Base-by-base conservation (phyloP, 1,284 basidiomycete species). In the Tylopilus orsonianus region DNA sequence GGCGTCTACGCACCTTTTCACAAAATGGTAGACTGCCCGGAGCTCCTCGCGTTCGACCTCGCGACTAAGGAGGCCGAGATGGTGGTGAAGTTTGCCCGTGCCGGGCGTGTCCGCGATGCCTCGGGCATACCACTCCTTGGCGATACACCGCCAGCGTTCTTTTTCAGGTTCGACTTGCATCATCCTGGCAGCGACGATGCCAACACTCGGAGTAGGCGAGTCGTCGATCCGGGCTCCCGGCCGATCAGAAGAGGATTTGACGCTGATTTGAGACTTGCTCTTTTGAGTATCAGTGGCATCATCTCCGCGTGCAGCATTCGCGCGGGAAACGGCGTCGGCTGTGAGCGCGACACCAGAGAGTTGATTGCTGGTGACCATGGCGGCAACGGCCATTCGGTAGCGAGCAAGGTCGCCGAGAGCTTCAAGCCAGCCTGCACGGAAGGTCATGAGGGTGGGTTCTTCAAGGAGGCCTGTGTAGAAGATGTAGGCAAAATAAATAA, bases 371-470 rank as follows among this genome's bases (percentile, higher is more conserved):
- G 78, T 75, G 20, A 85, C 72, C 73, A 86, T 79, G 26, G 80
- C 80, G 29, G 83, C 90, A n/a, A 97, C 90, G 3, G 89, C 87
- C 91, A 98, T 96, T 41, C 91, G 81, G 66, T 97, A 98, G 23
- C 95, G 78, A 0, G 96, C 94, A 27, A 99, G 79, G 69, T 98
- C 95, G 20, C 96, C 96, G 12, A 99, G 83, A 5, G 94, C 93
- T 67, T 99, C 95, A 44, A 98, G 83, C 94, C 96, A 99, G 2
- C 85, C 85, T 1, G 81, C 75, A 49, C 86, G 83, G 73, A 95
- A 95, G 8, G 72, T 69, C 10, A 68, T 69, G 44, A 97, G 79
- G 2, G 74, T 78, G 16, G 82, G 83, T 61, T 95, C 88, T 62
- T 98, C 96, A 46, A 93, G 77, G 7, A 99, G 78, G 37, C 87